Conservation (phyloP, 2,329 filamentous ascomycete species). For the Cladophialophora exuberans region DNA sequence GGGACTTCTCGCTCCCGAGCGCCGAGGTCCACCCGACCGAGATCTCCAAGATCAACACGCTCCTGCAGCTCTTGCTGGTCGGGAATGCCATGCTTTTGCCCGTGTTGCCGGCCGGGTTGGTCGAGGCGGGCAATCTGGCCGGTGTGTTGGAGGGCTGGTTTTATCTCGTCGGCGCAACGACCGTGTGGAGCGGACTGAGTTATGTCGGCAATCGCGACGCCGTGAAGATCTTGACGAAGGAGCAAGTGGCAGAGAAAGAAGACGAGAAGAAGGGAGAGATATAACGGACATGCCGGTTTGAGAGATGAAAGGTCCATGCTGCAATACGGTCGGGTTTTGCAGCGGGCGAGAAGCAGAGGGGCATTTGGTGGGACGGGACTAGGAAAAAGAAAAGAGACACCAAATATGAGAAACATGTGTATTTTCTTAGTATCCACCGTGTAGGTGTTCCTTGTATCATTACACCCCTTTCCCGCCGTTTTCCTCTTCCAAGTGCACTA, state of each 20-base stretch:
- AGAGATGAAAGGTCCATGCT: not conserved
- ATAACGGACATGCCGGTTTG: too few relatives aligned
- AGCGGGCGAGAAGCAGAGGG: too few relatives aligned
- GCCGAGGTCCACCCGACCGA: conserved; percentile 50
- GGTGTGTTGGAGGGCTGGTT: conserved; percentile 61
- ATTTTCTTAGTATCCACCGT: too few relatives aligned
- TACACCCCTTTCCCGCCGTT: too few relatives aligned
- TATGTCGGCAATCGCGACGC: conserved; percentile 91
- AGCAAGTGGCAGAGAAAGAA: conserved; percentile 3
- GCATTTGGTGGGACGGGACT: too few relatives aligned
- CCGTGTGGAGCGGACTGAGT: conserved; percentile 89
- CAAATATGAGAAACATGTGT: too few relatives aligned
- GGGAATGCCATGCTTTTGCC: conserved; percentile 82
- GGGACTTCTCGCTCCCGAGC: conserved; percentile 86
- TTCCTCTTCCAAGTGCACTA: too few relatives aligned
- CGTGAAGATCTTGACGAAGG: conserved; percentile 74
- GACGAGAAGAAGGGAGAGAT: not conserved
- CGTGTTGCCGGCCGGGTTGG: conserved; percentile 64
- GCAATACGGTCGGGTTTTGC: too few relatives aligned
- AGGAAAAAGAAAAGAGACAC: too few relatives aligned
- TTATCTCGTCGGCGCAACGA: conserved; percentile 84
- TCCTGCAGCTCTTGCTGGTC: conserved; percentile 84
- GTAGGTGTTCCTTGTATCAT: too few relatives aligned
- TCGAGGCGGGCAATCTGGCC: conserved; percentile 56
- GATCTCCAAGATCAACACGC: conserved; percentile 75